Conservation (phyloP, 164 flowering plant species). For the Magnolia kwangsiensis region DNA sequence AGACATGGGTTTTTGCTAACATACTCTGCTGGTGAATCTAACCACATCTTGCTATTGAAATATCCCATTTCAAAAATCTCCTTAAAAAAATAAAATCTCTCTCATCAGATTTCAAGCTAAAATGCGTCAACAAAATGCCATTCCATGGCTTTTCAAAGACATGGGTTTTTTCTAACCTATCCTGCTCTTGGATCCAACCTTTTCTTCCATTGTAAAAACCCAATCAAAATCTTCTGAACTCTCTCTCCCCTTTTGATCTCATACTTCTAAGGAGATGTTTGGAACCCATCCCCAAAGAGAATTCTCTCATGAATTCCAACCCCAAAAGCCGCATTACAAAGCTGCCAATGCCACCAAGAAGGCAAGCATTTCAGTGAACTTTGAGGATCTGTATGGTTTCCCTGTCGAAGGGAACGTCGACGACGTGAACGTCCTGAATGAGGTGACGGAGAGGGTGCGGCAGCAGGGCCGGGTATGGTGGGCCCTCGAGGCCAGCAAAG, state of each 20-base stretch:
- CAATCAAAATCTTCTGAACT: neutral
- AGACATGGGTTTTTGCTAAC: constrained; percentile 17
- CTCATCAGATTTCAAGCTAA: too few species aligned
- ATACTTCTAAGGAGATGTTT: constrained; percentile 35
- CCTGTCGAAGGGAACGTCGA: constrained; percentile 96
- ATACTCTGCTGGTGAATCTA: constrained; percentile 7
- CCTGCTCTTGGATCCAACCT: too few species aligned
- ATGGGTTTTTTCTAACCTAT: too few species aligned
- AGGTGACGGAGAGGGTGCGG: constrained; percentile 95
- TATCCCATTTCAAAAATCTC: neutral
- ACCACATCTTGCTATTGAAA: neutral
- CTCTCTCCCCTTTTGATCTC: neutral
- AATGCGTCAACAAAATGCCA: too few species aligned
- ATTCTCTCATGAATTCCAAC: constrained; percentile 48
- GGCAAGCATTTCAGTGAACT: constrained; percentile 73
- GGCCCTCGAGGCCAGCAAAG: constrained; percentile 87
- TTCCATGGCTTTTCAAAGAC: too few species aligned
- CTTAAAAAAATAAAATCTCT: too few species aligned
- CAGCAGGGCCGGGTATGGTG: constrained; percentile 93
- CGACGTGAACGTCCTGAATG: constrained; percentile 93
- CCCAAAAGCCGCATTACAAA: constrained; percentile 49
- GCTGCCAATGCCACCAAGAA: constrained; percentile 73
- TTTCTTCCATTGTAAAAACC: too few species aligned
- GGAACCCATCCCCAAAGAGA: constrained; percentile 46
- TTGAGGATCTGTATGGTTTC: constrained; percentile 93